These are phyloP conservation scores for Nelumbo lutea DNA, from an alignment of 164 flowering plant species.

Conservation along the genomic window DNA sequence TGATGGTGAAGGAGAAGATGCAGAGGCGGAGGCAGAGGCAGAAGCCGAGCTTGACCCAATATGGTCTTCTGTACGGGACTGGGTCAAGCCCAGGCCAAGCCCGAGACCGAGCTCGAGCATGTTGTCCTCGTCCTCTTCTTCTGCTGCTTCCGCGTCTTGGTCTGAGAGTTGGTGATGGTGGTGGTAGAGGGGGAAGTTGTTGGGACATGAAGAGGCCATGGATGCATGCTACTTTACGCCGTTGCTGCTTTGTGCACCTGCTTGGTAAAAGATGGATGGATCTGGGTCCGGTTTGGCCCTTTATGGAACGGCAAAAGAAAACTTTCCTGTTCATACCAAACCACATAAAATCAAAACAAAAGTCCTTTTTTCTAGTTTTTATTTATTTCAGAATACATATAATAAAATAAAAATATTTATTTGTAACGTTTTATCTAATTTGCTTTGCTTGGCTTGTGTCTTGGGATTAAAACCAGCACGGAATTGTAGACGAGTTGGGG, in stretches of 20 bases:
- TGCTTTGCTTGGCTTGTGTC: neutral
- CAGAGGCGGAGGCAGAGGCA: neutral
- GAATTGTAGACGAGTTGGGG: conserved; percentile 5
- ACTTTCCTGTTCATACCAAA: conserved; percentile 2
- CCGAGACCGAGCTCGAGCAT: conserved; percentile 25
- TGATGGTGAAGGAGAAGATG: neutral
- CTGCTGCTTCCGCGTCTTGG: neutral
- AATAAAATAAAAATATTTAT: neutral
- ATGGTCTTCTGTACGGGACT: neutral
- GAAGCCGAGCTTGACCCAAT: neutral
- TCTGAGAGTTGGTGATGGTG: neutral
- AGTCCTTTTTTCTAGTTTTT: neutral
- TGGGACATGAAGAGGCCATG: conserved; percentile 8
- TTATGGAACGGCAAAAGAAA: conserved; percentile 11
- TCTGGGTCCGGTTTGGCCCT: conserved; percentile 10
- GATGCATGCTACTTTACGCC: conserved; percentile 8
- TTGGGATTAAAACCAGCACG: conserved; percentile 17
- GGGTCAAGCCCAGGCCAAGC: neutral
- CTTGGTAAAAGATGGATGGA: conserved; percentile 2
- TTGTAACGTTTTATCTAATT: neutral
- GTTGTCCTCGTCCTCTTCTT: conserved; percentile 2
- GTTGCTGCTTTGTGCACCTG: neutral
- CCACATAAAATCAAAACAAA: neutral
- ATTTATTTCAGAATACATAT: neutral
- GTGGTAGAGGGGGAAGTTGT: neutral